Evolutionary conservation across 2,329 filamentous ascomycete species (phyloP).

Genomic region (Colletotrichum caudatum): DNA sequence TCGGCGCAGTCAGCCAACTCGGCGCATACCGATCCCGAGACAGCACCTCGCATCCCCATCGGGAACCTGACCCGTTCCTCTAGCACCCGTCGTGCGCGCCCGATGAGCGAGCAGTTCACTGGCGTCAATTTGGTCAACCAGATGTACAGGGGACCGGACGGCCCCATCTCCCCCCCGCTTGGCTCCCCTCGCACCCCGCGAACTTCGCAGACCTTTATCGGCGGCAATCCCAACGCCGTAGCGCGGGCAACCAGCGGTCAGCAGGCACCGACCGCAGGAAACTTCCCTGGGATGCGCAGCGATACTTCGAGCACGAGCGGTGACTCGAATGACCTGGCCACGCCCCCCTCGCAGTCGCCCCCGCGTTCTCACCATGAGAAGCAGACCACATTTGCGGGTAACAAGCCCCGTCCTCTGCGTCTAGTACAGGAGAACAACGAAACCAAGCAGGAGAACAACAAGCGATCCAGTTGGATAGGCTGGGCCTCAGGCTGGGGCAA

Average conservation of each 20-base stretch:
- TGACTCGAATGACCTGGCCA: conserved; percentile 70
- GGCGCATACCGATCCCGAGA: conserved; percentile 74
- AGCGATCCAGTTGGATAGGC: conserved; percentile 74
- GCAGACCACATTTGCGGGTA: conserved; percentile 70
- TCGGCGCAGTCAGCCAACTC: conserved; percentile 49
- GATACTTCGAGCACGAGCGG: conserved; percentile 75
- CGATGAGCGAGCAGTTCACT: conserved; percentile 73
- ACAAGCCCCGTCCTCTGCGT: conserved; percentile 85
- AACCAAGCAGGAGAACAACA: conserved; percentile 61
- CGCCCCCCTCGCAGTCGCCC: conserved; percentile 65
- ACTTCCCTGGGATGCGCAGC: conserved; percentile 79
- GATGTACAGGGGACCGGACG: conserved; percentile 84
- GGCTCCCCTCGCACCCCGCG: conserved; percentile 70
- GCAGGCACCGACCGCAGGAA: conserved; percentile 64
- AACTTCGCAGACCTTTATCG: conserved; percentile 75
- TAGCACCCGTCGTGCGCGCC: conserved; percentile 66
- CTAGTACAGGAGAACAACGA: conserved; percentile 84
- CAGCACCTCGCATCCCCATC: conserved; percentile 82
- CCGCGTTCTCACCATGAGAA: conserved; percentile 65
- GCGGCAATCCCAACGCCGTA: conserved; percentile 65
- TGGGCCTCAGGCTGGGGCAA: conserved; percentile 64
- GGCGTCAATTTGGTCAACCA: conserved; percentile 81
- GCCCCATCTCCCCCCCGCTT: conserved; percentile 70
- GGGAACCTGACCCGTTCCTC: conserved; percentile 65
- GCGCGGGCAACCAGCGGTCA: conserved; percentile 64